Evolutionary conservation across 2,329 filamentous ascomycete species (phyloP).

Genomic region (Claviceps spartinae): DNA sequence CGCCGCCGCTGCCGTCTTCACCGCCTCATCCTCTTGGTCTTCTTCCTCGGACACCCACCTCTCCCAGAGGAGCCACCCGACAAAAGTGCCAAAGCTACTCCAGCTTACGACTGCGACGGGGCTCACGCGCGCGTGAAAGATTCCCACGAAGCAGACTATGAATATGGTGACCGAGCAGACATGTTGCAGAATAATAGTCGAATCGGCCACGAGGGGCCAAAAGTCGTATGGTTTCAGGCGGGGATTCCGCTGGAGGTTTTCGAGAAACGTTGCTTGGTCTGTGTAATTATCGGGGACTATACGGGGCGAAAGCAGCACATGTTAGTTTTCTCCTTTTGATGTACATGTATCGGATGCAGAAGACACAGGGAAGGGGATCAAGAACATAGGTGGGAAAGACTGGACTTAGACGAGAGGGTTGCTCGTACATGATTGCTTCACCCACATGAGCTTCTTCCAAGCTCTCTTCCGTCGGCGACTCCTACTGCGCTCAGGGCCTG

Average conservation of each 20-base stretch:
- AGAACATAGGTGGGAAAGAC: neutral
- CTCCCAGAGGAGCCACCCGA: slow-evolving; percentile 88
- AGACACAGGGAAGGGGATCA: neutral
- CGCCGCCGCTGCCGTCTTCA: slow-evolving; percentile 18
- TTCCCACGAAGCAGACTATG: slow-evolving; percentile 83
- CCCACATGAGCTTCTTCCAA: slow-evolving; percentile 97
- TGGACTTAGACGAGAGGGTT: neutral
- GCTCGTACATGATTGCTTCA: slow-evolving; percentile 76
- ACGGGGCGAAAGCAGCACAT: neutral
- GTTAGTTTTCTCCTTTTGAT: neutral
- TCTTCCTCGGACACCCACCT: slow-evolving; percentile 70
- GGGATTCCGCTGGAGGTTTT: slow-evolving; percentile 88
- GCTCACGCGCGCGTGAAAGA: slow-evolving; percentile 75
- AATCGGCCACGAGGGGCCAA: slow-evolving; percentile 90
- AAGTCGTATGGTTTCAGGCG: slow-evolving; percentile 92
- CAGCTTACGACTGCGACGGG: slow-evolving; percentile 80
- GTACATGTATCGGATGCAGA: neutral
- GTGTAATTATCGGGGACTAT: slow-evolving; percentile 97
- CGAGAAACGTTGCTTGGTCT: slow-evolving; percentile 90
- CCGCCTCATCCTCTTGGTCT: slow-evolving; percentile 29
- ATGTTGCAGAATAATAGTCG: slow-evolving; percentile 93
- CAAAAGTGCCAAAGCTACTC: slow-evolving; percentile 67
- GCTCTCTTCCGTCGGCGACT: slow-evolving; percentile 56
- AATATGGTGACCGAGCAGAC: slow-evolving; percentile 92
- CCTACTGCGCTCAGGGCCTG: slow-evolving; percentile 44